Evolutionary conservation across 768 basidiomycete genomes (phyloP), one percentile per base, ranked within the genome.

Genomic region (Tremella mesenterica): DNA sequence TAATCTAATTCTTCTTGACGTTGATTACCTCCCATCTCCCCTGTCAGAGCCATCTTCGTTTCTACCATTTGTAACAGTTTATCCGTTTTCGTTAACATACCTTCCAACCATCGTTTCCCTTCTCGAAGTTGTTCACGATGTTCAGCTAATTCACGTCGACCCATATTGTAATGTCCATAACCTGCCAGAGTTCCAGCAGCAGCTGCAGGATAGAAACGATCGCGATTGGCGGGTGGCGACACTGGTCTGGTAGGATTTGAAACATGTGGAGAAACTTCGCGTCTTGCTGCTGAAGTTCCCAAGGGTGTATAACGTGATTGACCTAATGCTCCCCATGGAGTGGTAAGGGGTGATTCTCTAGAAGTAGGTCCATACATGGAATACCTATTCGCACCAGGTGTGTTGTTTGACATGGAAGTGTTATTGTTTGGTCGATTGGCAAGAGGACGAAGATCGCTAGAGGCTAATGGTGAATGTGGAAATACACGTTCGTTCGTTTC

Each of bases 91-190:
- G 57, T 25, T 27, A 73, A 44, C 59, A 65, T 71, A 21, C 49
- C 56, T 26, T 73, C 72, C 12, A 73, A 52, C 72, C 72, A 73
- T 44, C 58, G 44, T 46, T 69, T 70, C 53, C 70, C 70, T 34
- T 73, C 70, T 18, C 70, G 52, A 4, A 73, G 61, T 45, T 68
- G 64, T 43, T 73, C 72, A 8, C 69, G 65, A 41, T 73, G 72
- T 39, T 73, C 72, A 13, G 50, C 29, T 1, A 73, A 58, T 48
- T 73, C 72, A 7, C 66, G 62, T 6, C 65, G 59, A 45, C 60
- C 63, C 57, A 66, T 60, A 2, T 57, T 30, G 48, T 63, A 60
- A 25, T 65, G 66, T 29, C 60, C 51, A 27, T 63, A 59, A 4
- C 55, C 60, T 41, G 57, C 39, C 26, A 53, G 43, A 20, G 48